These are phyloP conservation scores for Fraxinus floribunda DNA, from an alignment of 305 asterid genomes.

Conservation along the genomic window DNA sequence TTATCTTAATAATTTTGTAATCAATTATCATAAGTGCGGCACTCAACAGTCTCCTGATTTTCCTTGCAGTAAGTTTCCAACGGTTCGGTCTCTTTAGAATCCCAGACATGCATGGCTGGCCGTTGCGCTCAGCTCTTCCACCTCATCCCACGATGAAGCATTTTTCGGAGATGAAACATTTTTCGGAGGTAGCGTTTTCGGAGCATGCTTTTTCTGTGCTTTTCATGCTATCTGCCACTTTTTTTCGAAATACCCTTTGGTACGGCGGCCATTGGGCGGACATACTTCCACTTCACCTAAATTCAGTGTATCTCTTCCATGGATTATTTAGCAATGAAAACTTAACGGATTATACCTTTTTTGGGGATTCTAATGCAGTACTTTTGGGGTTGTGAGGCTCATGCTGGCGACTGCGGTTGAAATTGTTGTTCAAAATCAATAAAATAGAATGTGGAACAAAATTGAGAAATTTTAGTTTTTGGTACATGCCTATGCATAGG, in stretches of 20 bases:
- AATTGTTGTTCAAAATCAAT: no score
- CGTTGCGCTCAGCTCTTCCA: constrained; percentile 64
- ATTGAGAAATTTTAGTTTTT: no score
- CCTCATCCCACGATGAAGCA: constrained; percentile 61
- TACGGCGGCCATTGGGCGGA: constrained; percentile 38
- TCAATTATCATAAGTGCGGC: constrained; percentile 57
- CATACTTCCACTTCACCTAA: constrained; percentile 15
- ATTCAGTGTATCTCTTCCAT: constrained; percentile 19
- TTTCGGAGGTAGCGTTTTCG: constrained; percentile 42
- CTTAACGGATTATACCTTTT: not conserved
- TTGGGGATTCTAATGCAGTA: not conserved
- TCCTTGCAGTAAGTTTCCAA: constrained; percentile 57
- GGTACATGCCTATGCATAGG: no score
- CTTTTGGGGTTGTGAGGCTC: not conserved
- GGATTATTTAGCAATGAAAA: constrained; percentile 33
- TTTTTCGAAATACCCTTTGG: constrained; percentile 43
- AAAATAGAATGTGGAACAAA: no score
- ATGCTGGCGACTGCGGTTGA: not conserved
- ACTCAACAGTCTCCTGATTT: constrained; percentile 56
- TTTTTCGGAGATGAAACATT: constrained; percentile 24
- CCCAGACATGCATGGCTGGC: constrained; percentile 33
- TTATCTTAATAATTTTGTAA: not conserved
- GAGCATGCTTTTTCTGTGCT: constrained; percentile 44
- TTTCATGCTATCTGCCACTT: constrained; percentile 55
- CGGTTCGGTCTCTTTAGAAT: constrained; percentile 21